Conservation (phyloP, 345 rosid species). For the Eucalyptus pauciflora region DNA sequence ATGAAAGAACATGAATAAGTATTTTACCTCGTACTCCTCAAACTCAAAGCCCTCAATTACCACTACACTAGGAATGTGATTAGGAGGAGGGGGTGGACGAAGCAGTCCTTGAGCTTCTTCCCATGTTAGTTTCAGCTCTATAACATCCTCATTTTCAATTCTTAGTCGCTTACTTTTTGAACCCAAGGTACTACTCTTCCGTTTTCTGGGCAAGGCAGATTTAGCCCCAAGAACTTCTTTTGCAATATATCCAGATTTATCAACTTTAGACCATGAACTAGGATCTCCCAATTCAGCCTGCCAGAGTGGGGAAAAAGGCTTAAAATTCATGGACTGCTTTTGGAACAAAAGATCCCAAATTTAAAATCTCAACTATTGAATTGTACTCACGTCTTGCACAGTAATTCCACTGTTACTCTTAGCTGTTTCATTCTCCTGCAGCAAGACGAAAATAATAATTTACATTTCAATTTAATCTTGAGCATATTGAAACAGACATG, state of each 20-base stretch:
- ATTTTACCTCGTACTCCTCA: slow-evolving; percentile 86
- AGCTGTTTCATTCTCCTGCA: slow-evolving; percentile 58
- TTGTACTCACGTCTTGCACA: slow-evolving; percentile 51
- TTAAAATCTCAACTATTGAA: not conserved
- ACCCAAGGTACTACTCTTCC: slow-evolving; percentile 58
- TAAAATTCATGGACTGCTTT: not conserved
- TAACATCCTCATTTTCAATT: slow-evolving; percentile 65
- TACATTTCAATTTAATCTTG: not conserved
- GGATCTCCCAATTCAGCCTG: slow-evolving; percentile 69
- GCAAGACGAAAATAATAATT: not conserved
- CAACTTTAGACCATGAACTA: slow-evolving; percentile 54
- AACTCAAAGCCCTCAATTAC: slow-evolving; percentile 78
- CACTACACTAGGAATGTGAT: slow-evolving; percentile 46
- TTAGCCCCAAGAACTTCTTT: slow-evolving; percentile 58
- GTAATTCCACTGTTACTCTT: slow-evolving; percentile 29
- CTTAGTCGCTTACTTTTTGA: slow-evolving; percentile 71
- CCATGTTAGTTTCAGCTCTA: slow-evolving; percentile 76
- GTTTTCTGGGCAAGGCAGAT: slow-evolving; percentile 38
- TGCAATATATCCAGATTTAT: slow-evolving; percentile 58
- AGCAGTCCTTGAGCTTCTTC: slow-evolving; percentile 90
- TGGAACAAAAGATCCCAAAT: slow-evolving; percentile 11
- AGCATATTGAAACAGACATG: not conserved
- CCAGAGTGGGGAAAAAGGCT: not conserved
- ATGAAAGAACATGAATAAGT: not conserved
- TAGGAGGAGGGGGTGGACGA: slow-evolving; percentile 84